Percentiles rank a stretch among this genome's conserved stretches.
Evolutionary conservation across 768 basidiomycete species (phyloP).

Genomic region (Cyclocybe aegerita): DNA sequence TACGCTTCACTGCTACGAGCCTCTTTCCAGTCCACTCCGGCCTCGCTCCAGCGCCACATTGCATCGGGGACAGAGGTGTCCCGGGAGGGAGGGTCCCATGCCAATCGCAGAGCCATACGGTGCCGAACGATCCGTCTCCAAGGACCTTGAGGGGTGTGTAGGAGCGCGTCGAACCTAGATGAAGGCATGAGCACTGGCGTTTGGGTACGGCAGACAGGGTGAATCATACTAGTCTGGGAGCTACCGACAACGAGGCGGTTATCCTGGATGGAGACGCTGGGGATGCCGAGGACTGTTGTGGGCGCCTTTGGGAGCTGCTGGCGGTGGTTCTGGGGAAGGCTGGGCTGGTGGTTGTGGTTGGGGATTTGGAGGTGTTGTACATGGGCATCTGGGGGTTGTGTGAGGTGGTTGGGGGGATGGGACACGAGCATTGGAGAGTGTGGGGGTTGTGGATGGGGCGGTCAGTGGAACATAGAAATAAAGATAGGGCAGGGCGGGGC

Average conservation of each 20-base stretch:
- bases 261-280: slow-evolving; percentile 72
- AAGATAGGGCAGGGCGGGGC: slow-evolving; percentile 12
- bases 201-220: slow-evolving; percentile 6
- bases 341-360: slow-evolving; percentile 23
- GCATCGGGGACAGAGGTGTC: slow-evolving; percentile 92
- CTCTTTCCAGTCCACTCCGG: slow-evolving; percentile 95
- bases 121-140: slow-evolving; percentile 98
- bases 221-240: slow-evolving; percentile 63
- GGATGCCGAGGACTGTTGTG: slow-evolving; percentile 69
- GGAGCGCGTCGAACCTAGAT: slow-evolving; percentile 75
- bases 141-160: slow-evolving; percentile 96
- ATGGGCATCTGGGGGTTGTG: slow-evolving; percentile 22
- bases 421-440: slow-evolving; percentile 2
- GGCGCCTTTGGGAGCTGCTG: slow-evolving; percentile 49
- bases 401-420: slow-evolving; percentile 10
- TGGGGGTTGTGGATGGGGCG: slow-evolving; percentile 5
- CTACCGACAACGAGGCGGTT: slow-evolving; percentile 73
- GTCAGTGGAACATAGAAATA: slow-evolving; percentile 24
- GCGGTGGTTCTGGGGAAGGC: slow-evolving; percentile 28
- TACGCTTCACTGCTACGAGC: slow-evolving; percentile 95
- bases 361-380: slow-evolving; percentile 26
- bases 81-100: slow-evolving; percentile 92
- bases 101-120: slow-evolving; percentile 99
- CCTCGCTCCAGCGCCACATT: slow-evolving; percentile 87
- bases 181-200: slow-evolving; percentile 12